A percentile compares a stretch with the other conserved stretches of the same genome.
Conservation (phyloP, 371 early-diverging fungal species). For the Mortierella sp. region DNA sequence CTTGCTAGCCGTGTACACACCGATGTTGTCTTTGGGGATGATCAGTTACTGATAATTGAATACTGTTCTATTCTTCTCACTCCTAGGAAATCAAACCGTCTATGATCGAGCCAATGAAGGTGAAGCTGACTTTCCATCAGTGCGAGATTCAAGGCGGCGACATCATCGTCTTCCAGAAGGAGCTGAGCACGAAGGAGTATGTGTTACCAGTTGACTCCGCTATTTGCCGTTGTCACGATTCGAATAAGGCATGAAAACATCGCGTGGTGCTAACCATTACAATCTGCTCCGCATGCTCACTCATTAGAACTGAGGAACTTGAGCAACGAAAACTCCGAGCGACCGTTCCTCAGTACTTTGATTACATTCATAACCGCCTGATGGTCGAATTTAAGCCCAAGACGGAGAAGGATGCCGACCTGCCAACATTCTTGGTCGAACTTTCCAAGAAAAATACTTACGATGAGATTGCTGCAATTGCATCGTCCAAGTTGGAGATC, state of each 20-base stretch:
- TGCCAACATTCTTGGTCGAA: constrained; percentile 58
- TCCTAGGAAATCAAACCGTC: constrained; percentile 90
- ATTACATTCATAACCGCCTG: constrained; percentile 77
- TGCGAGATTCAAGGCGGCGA: constrained; percentile 94
- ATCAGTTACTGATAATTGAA: not conserved
- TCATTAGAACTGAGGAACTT: constrained; percentile 26
- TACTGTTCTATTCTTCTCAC: no score
- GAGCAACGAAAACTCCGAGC: constrained; percentile 52
- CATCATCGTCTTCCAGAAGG: constrained; percentile 88
- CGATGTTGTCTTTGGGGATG: not conserved
- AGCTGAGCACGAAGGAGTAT: constrained; percentile 69
- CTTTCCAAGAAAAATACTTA: constrained; percentile 79
- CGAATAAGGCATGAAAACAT: not conserved
- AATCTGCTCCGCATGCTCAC: not conserved
- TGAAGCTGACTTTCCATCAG: constrained; percentile 71
- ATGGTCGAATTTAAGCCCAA: constrained; percentile 79
- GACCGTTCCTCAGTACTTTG: constrained; percentile 81
- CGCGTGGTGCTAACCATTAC: not conserved
- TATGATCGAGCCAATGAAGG: constrained; percentile 86
- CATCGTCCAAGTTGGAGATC: constrained; percentile 70
- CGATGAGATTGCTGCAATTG: constrained; percentile 66
- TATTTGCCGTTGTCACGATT: not conserved
- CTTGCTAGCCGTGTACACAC: not conserved
- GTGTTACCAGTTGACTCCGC: not conserved
- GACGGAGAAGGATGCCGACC: constrained; percentile 49